Evolutionary conservation across 495 filamentous ascomycete species (phyloP), one percentile per base, ranked within the genome.

Genomic region (Thermochaetoides thermophila): DNA sequence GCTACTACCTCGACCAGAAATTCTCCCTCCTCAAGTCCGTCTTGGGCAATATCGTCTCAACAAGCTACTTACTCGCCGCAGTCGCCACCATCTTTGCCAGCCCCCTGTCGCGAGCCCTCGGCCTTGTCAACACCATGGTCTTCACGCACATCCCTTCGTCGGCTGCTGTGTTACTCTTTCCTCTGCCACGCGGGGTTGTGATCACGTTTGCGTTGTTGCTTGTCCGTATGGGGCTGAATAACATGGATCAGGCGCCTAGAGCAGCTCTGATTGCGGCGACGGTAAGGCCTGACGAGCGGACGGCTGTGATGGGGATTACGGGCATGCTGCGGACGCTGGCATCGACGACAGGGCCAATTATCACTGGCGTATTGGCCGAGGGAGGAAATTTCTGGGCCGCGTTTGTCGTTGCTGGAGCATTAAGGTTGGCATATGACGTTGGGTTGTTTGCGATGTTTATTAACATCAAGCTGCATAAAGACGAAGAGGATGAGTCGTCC

Each of bases 211-310:
- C 62, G 3, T 66, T 85, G 28, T 56, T 84, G 10, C 57, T 87
- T 13, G 49, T 84, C 11, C 72, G 84, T 22, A 66, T 78, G 0
- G 46, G 56, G 7, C 40, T 64, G 6, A 63, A 64, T 43, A 53
- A 56, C 28, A 92, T 91, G 84, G 84, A 92, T 48, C 74, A 80
- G 43, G 81, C 77, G 0, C 84, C 84, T 0, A 73, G 84, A 1
- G 70, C 80, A 2, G 84, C 84, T 0, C 84, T 92, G 51, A 68
- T 92, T 8, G 76, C 84, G 1, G 71, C 76, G 0, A 74, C 77
- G 0, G 69, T 89, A 4, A 64, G 73, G 17, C 72, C 78, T 0
- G 70, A 72, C 34, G 84, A 89, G 50, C 66, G 84, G 5, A 93
- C 84, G 0, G 81, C 81, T 0, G 78, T 85, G 19, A 76, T 85